Conservation (phyloP, 148 eudicot species). For the Fagopyrum esculentum region DNA sequence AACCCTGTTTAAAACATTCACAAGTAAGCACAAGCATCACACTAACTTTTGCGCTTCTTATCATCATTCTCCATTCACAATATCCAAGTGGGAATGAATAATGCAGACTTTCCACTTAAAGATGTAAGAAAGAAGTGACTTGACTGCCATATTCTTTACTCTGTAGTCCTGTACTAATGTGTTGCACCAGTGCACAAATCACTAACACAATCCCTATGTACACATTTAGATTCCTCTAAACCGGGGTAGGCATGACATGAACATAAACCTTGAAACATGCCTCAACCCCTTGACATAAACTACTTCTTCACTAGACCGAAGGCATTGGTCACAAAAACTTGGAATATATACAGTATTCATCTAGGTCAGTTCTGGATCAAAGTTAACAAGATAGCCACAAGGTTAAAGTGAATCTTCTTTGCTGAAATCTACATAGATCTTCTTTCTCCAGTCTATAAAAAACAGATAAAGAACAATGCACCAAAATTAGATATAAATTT, state of each 20-base stretch:
- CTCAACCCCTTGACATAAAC: neutral
- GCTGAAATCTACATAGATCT: conserved; percentile 19
- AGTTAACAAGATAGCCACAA: neutral
- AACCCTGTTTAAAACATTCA: conserved; percentile 41
- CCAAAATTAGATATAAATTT: neutral
- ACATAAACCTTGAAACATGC: neutral
- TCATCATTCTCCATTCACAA: neutral
- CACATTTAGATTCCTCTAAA: neutral
- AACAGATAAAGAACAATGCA: conserved; percentile 7
- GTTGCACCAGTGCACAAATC: neutral
- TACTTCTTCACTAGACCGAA: neutral
- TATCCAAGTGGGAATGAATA: neutral
- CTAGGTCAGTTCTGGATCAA: neutral
- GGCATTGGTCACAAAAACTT: neutral
- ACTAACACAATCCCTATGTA: neutral
- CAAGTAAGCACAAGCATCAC: neutral
- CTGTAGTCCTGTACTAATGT: neutral
- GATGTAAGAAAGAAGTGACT: neutral
- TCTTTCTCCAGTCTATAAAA: conserved; percentile 30
- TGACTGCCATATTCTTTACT: neutral
- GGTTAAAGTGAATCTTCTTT: conserved; percentile 12
- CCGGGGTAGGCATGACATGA: neutral
- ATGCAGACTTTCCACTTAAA: neutral
- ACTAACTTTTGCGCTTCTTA: neutral
- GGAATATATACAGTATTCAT: neutral